Evolutionary conservation across 805 yeast species (phyloP), one percentile per base, ranked within the genome.

Genomic region (Metschnikowia anglica): DNA sequence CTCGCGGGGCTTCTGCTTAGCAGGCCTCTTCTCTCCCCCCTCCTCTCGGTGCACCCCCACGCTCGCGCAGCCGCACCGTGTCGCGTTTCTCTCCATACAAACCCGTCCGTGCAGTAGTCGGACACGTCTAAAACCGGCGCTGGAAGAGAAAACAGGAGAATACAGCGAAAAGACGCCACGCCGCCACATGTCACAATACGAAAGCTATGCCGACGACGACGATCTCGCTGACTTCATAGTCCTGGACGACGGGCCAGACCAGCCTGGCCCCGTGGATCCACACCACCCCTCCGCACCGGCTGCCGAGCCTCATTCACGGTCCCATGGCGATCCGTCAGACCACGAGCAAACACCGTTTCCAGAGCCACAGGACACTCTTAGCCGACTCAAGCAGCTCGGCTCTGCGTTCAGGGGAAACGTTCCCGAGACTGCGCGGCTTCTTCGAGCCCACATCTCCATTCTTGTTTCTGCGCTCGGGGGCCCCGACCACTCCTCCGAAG

Each of bases 381-480:
- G 26, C 11, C 27, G 47, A 17, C 31, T 50, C 13, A 39, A 43
- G 20, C 20, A 25, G 9, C 47, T 69, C 43, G 55, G 63, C 7
- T 39, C 58, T 3, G 37, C 52, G 2, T 47, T 63, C 21, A 60
- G 56, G 29, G 66, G 70, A 13, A 62, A 65, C 34, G 68, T 66
- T 47, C 50, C 67, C 15, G 60, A 51, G 40, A 55, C 72, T 2
- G 68, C 68, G 36, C 66, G 66, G 46, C 55, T 80, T 12, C 62
- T 83, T 29, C 74, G 76, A 49, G 87, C 93, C 0, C 88, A 88
- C 61, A 83, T 91, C 24, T 77, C 90, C 11, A 80, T 87, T 32
- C 72, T 90, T 29, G 88, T 89, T 3, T 79, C 96, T 3, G 96
- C 98, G 0, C 72, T 91, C 2, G 99, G 99, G 41, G 98, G 97